Conservation (phyloP, 2,329 filamentous ascomycete genomes). For the Ophiostoma sp. region DNA sequence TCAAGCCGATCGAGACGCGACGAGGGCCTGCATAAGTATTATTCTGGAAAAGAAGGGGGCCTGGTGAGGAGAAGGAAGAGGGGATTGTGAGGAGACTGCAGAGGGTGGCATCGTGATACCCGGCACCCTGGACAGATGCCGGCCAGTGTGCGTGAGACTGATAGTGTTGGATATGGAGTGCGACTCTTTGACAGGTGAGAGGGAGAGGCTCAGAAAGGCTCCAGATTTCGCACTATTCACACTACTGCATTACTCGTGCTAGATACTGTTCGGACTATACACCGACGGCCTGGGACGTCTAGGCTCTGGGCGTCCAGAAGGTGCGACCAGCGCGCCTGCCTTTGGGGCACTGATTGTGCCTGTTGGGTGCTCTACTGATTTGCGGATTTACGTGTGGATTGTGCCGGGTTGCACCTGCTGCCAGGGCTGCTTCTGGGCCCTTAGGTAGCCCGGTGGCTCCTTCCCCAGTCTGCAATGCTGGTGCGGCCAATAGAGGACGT, state of each 20-base stretch:
- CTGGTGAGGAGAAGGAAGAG: not conserved
- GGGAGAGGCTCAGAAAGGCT: not conserved
- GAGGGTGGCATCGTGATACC: slow-evolving; percentile 12
- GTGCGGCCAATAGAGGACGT: not conserved
- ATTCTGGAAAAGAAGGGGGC: not conserved
- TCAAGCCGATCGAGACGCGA: not conserved
- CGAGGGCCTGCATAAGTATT: slow-evolving; percentile 11
- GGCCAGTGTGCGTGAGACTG: slow-evolving; percentile 3
- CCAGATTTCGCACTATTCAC: not conserved
- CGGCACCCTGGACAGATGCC: not conserved
- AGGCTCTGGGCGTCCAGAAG: not conserved
- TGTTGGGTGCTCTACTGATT: not conserved
- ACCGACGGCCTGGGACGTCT: not conserved
- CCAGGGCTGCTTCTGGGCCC: not conserved
- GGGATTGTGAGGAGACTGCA: not conserved
- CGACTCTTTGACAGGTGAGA: not conserved
- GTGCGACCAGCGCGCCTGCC: not conserved
- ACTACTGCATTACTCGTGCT: not conserved
- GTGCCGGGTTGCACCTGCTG: not conserved
- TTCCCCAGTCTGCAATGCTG: not conserved
- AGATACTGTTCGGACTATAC: slow-evolving; percentile 19
- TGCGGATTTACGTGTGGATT: not conserved
- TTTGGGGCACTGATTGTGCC: not conserved
- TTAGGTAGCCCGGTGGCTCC: not conserved
- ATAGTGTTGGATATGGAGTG: not conserved